These are phyloP conservation scores for Melampsora americana DNA, from an alignment of 1,284 basidiomycete genomes.

Conservation along the genomic window DNA sequence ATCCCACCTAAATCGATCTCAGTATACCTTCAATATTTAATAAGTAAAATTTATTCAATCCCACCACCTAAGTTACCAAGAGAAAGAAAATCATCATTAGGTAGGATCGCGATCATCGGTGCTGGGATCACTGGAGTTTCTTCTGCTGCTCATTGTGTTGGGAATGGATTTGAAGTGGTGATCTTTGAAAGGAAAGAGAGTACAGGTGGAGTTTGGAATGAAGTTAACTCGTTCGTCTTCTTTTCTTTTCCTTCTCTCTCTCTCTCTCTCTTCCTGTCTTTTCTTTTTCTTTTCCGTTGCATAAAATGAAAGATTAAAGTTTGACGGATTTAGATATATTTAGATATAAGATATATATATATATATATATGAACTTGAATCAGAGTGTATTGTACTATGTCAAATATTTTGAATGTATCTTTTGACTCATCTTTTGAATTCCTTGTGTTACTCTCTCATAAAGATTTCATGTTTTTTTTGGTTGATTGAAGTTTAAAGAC, in stretches of 20 bases:
- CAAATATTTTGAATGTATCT: too few relatives aligned
- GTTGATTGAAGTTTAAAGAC: too few relatives aligned
- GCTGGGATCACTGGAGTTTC: constrained; percentile 42
- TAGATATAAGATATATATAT: too few relatives aligned
- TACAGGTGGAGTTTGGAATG: constrained; percentile 34
- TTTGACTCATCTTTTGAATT: too few relatives aligned
- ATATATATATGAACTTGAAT: too few relatives aligned
- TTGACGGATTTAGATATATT: too few relatives aligned
- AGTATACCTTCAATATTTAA: not conserved
- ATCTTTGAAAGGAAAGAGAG: constrained; percentile 21
- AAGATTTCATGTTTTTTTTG: too few relatives aligned
- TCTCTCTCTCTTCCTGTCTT: not conserved
- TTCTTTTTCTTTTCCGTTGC: not conserved
- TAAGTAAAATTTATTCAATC: not conserved
- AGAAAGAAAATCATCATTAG: not conserved
- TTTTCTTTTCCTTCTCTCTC: not conserved
- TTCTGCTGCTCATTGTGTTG: constrained; percentile 33
- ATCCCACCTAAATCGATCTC: not conserved
- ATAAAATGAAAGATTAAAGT: too few relatives aligned
- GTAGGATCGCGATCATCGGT: constrained; percentile 38
- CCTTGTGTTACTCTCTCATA: too few relatives aligned
- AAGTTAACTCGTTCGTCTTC: constrained; percentile 33
- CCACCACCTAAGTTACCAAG: not conserved
- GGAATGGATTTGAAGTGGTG: constrained; percentile 30
- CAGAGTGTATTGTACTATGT: too few relatives aligned